phyloP scores from a whole-genome alignment of 116 monocot genomes.

The Zostera marina region DNA sequence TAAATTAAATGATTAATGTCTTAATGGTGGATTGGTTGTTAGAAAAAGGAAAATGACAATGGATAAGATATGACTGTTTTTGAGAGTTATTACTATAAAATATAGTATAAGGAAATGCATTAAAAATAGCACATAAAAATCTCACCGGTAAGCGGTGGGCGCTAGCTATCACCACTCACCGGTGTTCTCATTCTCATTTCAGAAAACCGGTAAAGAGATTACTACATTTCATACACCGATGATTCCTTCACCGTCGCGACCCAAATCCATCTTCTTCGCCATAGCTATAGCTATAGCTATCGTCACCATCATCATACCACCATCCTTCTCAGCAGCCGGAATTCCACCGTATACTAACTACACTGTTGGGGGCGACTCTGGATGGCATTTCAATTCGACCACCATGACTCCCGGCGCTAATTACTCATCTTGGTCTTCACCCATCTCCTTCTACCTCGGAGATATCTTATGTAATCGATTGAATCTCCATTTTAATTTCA shows the following conservation, averaged over 20 bases:
- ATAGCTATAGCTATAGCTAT: not conserved
- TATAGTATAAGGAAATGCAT: too few relatives aligned
- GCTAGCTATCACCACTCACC: too few relatives aligned
- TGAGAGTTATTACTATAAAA: too few relatives aligned
- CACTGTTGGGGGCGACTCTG: slow-evolving; percentile 53
- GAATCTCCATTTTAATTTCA: not conserved
- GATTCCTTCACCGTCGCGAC: not conserved
- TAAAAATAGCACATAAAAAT: too few relatives aligned
- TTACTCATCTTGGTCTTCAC: slow-evolving; percentile 44
- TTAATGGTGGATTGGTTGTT: too few relatives aligned
- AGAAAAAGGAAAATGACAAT: too few relatives aligned
- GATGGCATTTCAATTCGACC: slow-evolving; percentile 40
- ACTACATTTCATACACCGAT: not conserved
- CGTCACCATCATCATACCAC: not conserved
- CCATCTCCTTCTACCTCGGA: slow-evolving; percentile 54
- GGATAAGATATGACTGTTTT: too few relatives aligned
- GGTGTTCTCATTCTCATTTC: not conserved
- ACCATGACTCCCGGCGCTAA: slow-evolving; percentile 30
- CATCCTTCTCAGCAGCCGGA: not conserved
- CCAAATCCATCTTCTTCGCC: not conserved
- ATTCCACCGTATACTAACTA: slow-evolving; percentile 22
- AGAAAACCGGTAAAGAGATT: not conserved
- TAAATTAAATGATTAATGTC: too few relatives aligned
- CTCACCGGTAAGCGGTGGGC: too few relatives aligned
- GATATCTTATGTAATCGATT: slow-evolving; percentile 45